These are phyloP conservation scores for Cytospora schulzeri DNA, from an alignment of 2,329 filamentous ascomycete genomes.

Conservation along the genomic window DNA sequence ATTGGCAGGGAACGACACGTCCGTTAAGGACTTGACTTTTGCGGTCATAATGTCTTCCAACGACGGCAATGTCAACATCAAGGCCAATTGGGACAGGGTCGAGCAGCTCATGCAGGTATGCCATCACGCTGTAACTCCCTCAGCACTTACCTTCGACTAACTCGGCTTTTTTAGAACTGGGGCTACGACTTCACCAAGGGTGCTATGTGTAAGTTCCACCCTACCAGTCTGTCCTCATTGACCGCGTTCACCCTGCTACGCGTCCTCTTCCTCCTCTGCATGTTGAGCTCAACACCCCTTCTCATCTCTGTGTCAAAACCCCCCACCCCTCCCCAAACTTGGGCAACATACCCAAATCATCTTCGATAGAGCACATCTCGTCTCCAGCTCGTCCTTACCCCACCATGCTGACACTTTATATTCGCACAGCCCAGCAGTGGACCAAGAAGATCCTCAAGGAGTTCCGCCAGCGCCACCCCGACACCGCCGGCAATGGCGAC, in stretches of 20 bases:
- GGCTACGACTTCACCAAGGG: constrained; percentile 20
- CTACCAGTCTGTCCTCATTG: too few species aligned
- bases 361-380: too few species aligned
- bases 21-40: constrained; percentile 24
- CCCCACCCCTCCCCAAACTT: too few species aligned
- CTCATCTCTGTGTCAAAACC: background rate
- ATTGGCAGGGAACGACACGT: constrained; percentile 17
- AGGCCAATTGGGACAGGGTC: constrained; percentile 21
- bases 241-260: background rate
- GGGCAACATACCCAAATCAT: background rate
- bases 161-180: background rate
- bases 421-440: constrained; percentile 23
- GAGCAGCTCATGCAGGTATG: constrained; percentile 16
- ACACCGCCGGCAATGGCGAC: background rate
- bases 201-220: constrained; percentile 25
- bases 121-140: background rate
- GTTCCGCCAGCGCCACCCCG: constrained; percentile 23
- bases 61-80: constrained; percentile 17
- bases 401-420: background rate
- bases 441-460: constrained; percentile 23
- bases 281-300: background rate
- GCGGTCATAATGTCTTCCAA: constrained; percentile 23
- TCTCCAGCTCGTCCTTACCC: background rate
- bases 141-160: background rate
- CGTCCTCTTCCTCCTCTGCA: background rate